A percentile compares a stretch with the other conserved stretches of the same genome.
Conservation (phyloP, 768 basidiomycete genomes). For the Trametes meyenii region DNA sequence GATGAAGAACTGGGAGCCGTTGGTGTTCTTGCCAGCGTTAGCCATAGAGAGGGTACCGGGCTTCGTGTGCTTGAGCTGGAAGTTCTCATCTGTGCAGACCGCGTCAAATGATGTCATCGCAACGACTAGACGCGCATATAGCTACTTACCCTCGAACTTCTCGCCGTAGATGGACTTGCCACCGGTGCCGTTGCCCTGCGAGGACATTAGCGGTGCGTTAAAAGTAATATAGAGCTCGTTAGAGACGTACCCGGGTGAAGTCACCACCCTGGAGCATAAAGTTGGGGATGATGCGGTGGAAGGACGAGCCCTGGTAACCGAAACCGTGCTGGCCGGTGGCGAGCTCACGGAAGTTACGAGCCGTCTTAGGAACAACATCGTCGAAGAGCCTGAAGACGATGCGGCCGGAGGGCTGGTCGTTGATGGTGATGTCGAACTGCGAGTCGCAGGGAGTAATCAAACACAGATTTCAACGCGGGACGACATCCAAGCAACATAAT, state of each 20-base stretch:
- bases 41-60: slow-evolving; percentile 83
- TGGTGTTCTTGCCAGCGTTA: slow-evolving; percentile 81
- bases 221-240: too few relatives aligned
- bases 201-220: neutral
- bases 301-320: slow-evolving; percentile 69
- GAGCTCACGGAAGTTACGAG: slow-evolving; percentile 88
- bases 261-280: slow-evolving; percentile 92
- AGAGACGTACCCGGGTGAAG: slow-evolving; percentile 53
- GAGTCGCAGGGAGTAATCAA: neutral
- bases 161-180: slow-evolving; percentile 38
- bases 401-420: slow-evolving; percentile 45
- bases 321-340: slow-evolving; percentile 74
- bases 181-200: slow-evolving; percentile 59
- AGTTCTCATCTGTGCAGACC: slow-evolving; percentile 60
- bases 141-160: slow-evolving; percentile 50
- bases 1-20: slow-evolving; percentile 92
- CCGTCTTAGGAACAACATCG: slow-evolving; percentile 71
- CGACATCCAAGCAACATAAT: neutral
- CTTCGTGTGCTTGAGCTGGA: slow-evolving; percentile 61
- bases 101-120: neutral
- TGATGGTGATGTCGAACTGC: slow-evolving; percentile 70
- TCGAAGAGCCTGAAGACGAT: slow-evolving; percentile 89
- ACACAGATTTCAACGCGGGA: neutral
- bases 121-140: slow-evolving; percentile 42
- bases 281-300: slow-evolving; percentile 82